Evolutionary conservation across 2,329 filamentous ascomycete genomes (phyloP).

Genomic region (Neofusicoccum ribis): DNA sequence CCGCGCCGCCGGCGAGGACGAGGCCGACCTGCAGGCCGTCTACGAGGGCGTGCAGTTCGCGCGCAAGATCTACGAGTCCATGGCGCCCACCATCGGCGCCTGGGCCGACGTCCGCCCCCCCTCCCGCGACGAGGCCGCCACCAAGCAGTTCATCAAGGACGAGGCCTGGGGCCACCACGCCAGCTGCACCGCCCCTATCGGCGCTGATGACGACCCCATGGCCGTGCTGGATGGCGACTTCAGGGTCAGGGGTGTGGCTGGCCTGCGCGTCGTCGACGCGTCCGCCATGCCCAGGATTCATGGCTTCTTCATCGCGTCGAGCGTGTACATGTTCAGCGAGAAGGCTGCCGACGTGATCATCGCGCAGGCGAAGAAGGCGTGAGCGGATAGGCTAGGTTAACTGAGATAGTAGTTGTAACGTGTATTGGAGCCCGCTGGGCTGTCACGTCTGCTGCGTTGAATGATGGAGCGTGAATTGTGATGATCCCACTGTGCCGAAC

Average conservation of each 20-base stretch:
- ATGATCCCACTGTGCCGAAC: too few species aligned
- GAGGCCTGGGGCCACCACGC: constrained; percentile 54
- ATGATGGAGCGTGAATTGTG: too few species aligned
- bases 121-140: constrained; percentile 39
- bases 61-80: constrained; percentile 40
- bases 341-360: constrained; percentile 57
- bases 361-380: background rate
- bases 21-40: constrained; percentile 54
- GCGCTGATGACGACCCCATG: constrained; percentile 53
- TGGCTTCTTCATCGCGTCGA: constrained; percentile 53
- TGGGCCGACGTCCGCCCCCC: constrained; percentile 43
- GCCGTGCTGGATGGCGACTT: constrained; percentile 60
- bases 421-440: too few species aligned
- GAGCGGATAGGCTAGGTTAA: too few species aligned
- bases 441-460: too few species aligned
- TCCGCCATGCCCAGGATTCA: constrained; percentile 58
- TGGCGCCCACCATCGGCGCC: constrained; percentile 36
- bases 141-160: constrained; percentile 36
- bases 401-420: too few species aligned
- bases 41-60: constrained; percentile 57
- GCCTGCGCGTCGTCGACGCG: constrained; percentile 63
- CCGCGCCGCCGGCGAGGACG: constrained; percentile 35
- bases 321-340: constrained; percentile 59
- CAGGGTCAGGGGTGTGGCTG: constrained; percentile 56
- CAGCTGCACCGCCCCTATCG: constrained; percentile 57